Base-by-base conservation (phyloP, 2,329 filamentous ascomycete species). In the Trichoderma sp. region DNA sequence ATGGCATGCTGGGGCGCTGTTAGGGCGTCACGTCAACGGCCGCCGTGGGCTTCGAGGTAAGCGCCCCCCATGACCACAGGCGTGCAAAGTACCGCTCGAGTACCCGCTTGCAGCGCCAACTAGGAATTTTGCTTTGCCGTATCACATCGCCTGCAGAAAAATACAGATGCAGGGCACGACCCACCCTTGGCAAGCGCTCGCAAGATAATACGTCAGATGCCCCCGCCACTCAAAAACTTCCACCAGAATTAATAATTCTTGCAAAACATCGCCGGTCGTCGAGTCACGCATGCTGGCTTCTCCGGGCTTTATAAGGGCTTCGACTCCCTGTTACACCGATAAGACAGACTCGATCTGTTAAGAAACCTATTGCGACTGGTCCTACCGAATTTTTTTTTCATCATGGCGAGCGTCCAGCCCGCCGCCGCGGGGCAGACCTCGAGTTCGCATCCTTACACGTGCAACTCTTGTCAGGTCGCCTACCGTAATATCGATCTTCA, bases 401-500 rank as follows among this genome's bases (percentile, higher is more conserved):
- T 72, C 72, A 90, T 90, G 88, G 84, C 87, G 73, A 81, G 78
- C 73, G 77, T 75, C 65, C 79, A 81, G 72, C 74, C 80, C 66
- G 76, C 80, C 34, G 76, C 79, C 32, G 75, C 77, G 34, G 75
- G 76, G 61, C 76, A 77, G 69, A 81, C 80, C 8, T 77, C 83
- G 17, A 78, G 88, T 36, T 87, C 91, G 30, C 94, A 98, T 80
- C 95, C 96, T 2, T 99, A 95, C 84, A 98, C 95, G 70, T 99
- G 96, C 90, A 99, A 98, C 83, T 96, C 95, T 72, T 99, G 96
- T 80, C 94, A 97, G 81, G 95, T 99, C 76, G 96, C 95, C 67
- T 99, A 98, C 84, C 92, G 95, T 75, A 94, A 93, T 79, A 94
- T 93, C 81, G 95, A 98, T 80, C 87, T 97, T 71, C 96, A 99